Conservation (phyloP, 176 grass and related monocot genomes). For the Paspalum vaginatum region DNA sequence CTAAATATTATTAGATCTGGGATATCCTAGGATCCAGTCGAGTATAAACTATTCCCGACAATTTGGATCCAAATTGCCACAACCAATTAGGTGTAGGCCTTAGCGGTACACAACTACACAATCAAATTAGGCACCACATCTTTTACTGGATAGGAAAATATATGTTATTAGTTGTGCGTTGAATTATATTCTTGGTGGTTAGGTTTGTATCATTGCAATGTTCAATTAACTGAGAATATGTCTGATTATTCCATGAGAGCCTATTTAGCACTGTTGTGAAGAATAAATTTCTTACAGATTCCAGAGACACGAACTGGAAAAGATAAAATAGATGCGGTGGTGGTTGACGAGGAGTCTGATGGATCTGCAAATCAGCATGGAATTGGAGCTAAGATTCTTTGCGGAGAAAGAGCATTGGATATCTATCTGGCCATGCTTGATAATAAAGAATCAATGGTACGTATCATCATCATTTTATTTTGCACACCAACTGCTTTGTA, state of each 20-base stretch:
- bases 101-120: neutral
- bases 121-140: neutral
- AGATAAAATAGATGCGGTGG: slow-evolving; percentile 73
- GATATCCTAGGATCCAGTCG: neutral
- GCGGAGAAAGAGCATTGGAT: slow-evolving; percentile 58
- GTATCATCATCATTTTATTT: neutral
- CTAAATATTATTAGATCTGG: neutral
- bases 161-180: neutral
- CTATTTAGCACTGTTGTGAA: neutral
- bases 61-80: neutral
- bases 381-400: slow-evolving; percentile 71
- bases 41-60: neutral
- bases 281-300: slow-evolving; percentile 41
- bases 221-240: neutral
- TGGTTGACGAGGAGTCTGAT: slow-evolving; percentile 67
- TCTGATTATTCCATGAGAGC: neutral
- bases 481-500: neutral
- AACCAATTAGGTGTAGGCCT: neutral
- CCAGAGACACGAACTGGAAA: slow-evolving; percentile 55
- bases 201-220: neutral
- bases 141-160: neutral
- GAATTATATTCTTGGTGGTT: slow-evolving; percentile 4
- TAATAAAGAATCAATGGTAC: slow-evolving; percentile 38
- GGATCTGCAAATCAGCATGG: slow-evolving; percentile 46
- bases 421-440: slow-evolving; percentile 46